Evolutionary conservation across 1,284 basidiomycete genomes (phyloP), one percentile per base, ranked within the genome.

Genomic region (Pterulicium gracile): DNA sequence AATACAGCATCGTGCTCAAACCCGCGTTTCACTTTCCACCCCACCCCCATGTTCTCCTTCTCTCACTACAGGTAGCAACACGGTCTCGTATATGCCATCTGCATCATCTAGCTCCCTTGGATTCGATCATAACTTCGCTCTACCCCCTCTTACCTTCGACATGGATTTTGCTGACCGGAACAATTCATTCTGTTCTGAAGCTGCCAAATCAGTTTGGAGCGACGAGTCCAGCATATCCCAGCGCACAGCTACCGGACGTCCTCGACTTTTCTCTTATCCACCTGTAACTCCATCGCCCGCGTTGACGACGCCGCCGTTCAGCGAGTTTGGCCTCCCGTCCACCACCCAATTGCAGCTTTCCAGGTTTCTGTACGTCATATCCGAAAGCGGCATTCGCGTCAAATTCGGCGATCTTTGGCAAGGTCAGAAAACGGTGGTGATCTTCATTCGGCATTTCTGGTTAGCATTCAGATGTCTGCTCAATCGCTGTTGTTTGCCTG

Each of bases 321-420:
- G 40, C 14, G 7, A 44, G 40, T 20, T 24, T 24, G 35, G 14
- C 2, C 20, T 52, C 4, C 68, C 72, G 3, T 68, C 61, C 18
- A 44, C 52, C 15, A 61, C 57, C n/a, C 70, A 78, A 55, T 63
- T 86, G 23, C 63, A 68, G 24, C 67, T 72, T 22, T 81, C 81
- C 3, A 70, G 75, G 3, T 61, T 68, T 35, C 61, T 79, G 44
- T 57, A 66, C 18, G 73, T 88, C 40, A 62, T 78, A 40, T 73
- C 73, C 46, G 78, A 83, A 57, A 69, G 69, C 32, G 84, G 83
- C 12, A 52, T 72, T n/a, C 61, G 68, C 12, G 64, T 82, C 23
- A 65, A 63, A 24, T 88, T 89, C 52, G 79, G 82, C 2, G 75
- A 77, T 40, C 56, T 89, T 18, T 79, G 81, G 56, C 62, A 64